A percentile compares a stretch with the other conserved stretches of the same genome.
phyloP scores from a whole-genome alignment of 148 eudicot species.

The Cornus florida region DNA sequence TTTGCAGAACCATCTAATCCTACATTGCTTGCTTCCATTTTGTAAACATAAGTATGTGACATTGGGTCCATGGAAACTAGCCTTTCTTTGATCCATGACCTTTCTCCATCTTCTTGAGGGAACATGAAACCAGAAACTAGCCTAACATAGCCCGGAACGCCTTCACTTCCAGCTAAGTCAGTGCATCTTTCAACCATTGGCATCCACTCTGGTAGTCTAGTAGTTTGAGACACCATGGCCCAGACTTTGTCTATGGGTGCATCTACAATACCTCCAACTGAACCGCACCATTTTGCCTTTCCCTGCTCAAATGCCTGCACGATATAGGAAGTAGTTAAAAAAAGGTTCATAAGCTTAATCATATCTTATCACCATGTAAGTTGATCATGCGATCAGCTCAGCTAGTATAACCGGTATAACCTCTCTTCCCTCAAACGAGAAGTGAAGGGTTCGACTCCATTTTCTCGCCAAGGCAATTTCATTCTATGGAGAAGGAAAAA shows the following conservation, averaged over 20 bases:
- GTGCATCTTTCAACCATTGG: conserved; percentile 45
- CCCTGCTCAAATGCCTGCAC: conserved; percentile 8
- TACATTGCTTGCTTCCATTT: conserved; percentile 43
- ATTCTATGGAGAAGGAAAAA: too few species aligned
- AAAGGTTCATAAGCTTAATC: too few species aligned
- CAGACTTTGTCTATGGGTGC: conserved; percentile 41
- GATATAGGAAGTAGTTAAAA: neutral
- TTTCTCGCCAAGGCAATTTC: too few species aligned
- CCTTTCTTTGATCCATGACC: conserved; percentile 53
- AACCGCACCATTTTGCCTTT: conserved; percentile 33
- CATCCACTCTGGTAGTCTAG: conserved; percentile 42
- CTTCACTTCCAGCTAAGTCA: conserved; percentile 28
- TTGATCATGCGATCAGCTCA: too few species aligned
- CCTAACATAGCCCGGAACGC: conserved; percentile 32
- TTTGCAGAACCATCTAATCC: conserved; percentile 42
- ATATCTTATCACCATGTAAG: too few species aligned
- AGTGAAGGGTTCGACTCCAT: too few species aligned
- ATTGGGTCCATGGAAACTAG: conserved; percentile 28
- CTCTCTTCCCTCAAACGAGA: too few species aligned
- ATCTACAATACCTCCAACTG: conserved; percentile 40
- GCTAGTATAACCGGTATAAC: too few species aligned
- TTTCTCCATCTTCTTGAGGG: conserved; percentile 43
- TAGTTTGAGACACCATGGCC: conserved; percentile 32
- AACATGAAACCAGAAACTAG: conserved; percentile 53
- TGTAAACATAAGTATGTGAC: conserved; percentile 25